Base-by-base conservation (phyloP, 164 flowering plant species). In the Berberis vulgaris region DNA sequence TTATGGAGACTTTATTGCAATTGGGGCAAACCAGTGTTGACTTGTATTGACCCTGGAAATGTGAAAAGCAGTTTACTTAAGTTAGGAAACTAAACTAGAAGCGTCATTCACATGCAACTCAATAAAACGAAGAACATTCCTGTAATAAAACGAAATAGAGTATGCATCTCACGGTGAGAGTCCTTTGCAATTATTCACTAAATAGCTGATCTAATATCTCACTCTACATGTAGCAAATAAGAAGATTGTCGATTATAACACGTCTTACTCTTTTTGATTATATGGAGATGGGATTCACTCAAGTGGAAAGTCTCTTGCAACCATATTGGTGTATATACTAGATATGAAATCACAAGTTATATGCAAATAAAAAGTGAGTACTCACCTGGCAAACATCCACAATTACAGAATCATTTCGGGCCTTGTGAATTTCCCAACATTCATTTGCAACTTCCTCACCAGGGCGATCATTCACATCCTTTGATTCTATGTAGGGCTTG, bases 381-480 rank as follows among this genome's bases (percentile, higher is more conserved):
- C 80, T 80, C 65, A 89, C 98, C 73, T 93, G 98, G 79, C 94
- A 93, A 65, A 84, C 82, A 80, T 93, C 98, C 45, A 93, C 98
- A 66, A 93, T 88, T 43, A 93, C 45, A 5, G 98, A 93, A 77
- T 93, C 96, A 84, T 93, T 93, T 61, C 94, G 83, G 57, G 96
- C 96, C 72, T 83, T 89, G 82, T 93, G 98, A 72, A 88, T 76
- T 72, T 71, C 82, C 98, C 98, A 93, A 71, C 85, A 88, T 69
- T 89, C 97, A 54, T 78, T 78, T 6, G 97, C 97, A 69, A 89
- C 85, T 74, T 82, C 91, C 71, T 84, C 86, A 74, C 88, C 90
- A 43, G 89, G 86, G 52, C 86, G 91, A 57, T 89, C 90, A 75
- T 85, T 82, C 62, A 78, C 84, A 77, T 93, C 97, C 78, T 86